Percentiles rank a stretch among this genome's conserved stretches.
phyloP scores from a whole-genome alignment of 495 filamentous ascomycete genomes.

The Monascus purpureus region DNA sequence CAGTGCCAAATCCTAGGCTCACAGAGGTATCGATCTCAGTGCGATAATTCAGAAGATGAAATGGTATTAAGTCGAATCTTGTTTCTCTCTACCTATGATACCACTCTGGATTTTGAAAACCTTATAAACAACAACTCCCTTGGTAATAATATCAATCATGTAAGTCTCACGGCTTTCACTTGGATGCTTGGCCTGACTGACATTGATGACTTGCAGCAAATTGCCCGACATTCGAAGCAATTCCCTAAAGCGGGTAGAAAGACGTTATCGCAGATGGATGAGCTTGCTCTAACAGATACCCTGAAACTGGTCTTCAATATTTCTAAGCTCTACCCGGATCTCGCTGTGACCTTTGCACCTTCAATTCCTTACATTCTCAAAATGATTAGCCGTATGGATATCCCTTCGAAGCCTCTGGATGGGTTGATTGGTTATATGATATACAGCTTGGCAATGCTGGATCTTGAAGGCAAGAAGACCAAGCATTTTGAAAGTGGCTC shows the following conservation, averaged over 20 bases:
- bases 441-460: constrained; percentile 68
- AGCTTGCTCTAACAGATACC: constrained; percentile 69
- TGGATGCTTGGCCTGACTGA: too few species aligned
- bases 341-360: constrained; percentile 43
- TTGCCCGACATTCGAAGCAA: constrained; percentile 51
- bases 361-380: constrained; percentile 60
- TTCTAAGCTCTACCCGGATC: constrained; percentile 51
- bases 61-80: constrained; percentile 74
- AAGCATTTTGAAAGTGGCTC: constrained; percentile 25
- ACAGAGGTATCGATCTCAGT: too few species aligned
- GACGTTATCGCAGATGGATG: constrained; percentile 47
- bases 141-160: constrained; percentile 51
- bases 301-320: constrained; percentile 86
- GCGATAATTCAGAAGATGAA: constrained; percentile 71
- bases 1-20: too few species aligned
- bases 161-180: constrained; percentile 18
- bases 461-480: constrained; percentile 40
- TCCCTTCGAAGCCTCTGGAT: constrained; percentile 44
- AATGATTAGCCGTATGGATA: constrained; percentile 45
- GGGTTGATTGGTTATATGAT: constrained; percentile 50
- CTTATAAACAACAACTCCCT: constrained; percentile 60
- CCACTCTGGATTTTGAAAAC: constrained; percentile 49
- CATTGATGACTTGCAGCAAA: constrained; percentile 31
- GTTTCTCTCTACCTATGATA: constrained; percentile 76
- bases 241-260: constrained; percentile 32